These are phyloP conservation scores for Catunica adiposa DNA, from an alignment of 2,329 filamentous ascomycete genomes.

Conservation along the genomic window DNA sequence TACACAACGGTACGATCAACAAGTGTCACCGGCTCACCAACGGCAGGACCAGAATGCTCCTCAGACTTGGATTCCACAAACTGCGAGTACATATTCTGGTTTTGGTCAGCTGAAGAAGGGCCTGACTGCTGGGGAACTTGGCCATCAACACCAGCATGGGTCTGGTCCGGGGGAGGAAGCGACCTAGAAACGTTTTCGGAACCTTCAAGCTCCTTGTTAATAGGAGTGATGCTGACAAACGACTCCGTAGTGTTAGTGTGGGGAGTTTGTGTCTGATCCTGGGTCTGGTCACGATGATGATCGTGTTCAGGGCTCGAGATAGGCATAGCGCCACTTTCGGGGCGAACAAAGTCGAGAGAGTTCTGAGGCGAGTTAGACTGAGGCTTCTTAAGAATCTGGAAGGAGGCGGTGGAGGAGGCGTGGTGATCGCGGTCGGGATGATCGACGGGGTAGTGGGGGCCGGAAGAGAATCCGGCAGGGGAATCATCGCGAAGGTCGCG, in stretches of 20 bases:
- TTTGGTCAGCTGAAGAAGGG: not conserved
- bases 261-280: slow-evolving; percentile 20
- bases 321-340: slow-evolving; percentile 26
- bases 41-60: slow-evolving; percentile 3
- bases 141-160: not conserved
- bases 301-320: slow-evolving; percentile 28
- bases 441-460: slow-evolving; percentile 9
- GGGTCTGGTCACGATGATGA: slow-evolving; percentile 25
- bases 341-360: slow-evolving; percentile 25
- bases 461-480: slow-evolving; percentile 18
- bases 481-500: slow-evolving; percentile 28
- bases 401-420: slow-evolving; percentile 22
- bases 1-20: slow-evolving; percentile 3
- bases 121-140: not conserved
- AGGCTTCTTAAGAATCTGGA: slow-evolving; percentile 37
- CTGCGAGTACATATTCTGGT: slow-evolving; percentile 6
- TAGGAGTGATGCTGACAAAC: slow-evolving; percentile 11
- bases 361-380: slow-evolving; percentile 23
- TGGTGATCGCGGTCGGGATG: slow-evolving; percentile 17
- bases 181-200: slow-evolving; percentile 8
- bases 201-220: slow-evolving; percentile 11
- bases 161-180: slow-evolving; percentile 1
- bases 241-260: slow-evolving; percentile 13
- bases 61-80: slow-evolving; percentile 14
- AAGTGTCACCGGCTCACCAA: not conserved